These are phyloP conservation scores for Skeletonema tropicum DNA, from an alignment of 108 stramenopile genomes.

Conservation along the genomic window DNA sequence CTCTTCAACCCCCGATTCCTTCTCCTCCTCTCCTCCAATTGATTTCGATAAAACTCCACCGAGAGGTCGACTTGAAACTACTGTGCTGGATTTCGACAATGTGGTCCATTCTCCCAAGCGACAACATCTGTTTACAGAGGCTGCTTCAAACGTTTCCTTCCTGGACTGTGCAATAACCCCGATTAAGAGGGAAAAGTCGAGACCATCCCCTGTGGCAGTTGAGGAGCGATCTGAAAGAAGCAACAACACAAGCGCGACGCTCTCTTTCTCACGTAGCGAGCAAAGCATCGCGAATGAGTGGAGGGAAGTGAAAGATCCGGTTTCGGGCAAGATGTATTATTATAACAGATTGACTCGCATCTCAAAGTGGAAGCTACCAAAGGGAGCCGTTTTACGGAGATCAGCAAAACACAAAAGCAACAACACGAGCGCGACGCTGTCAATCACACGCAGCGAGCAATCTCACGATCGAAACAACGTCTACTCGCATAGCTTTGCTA, in stretches of 20 bases:
- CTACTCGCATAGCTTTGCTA: not conserved
- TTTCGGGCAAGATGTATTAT: constrained; percentile 86
- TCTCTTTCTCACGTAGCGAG: not conserved
- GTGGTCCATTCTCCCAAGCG: not conserved
- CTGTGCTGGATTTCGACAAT: not conserved
- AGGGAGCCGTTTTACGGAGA: constrained; percentile 26
- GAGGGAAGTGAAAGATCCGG: constrained; percentile 78
- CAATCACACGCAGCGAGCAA: too few species aligned
- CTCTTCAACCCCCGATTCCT: not conserved
- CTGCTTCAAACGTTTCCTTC: not conserved
- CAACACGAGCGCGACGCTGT: too few species aligned
- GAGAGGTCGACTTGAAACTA: not conserved
- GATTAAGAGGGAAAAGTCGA: not conserved
- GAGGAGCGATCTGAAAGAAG: not conserved
- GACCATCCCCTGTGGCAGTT: not conserved
- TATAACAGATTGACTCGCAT: constrained; percentile 85
- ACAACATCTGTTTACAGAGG: not conserved
- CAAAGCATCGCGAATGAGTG: constrained; percentile 39
- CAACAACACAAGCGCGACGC: not conserved
- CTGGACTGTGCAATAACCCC: not conserved
- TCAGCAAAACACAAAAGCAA: not conserved
- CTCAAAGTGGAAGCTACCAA: constrained; percentile 89
- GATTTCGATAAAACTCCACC: not conserved
- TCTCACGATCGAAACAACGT: too few species aligned
- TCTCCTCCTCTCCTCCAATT: not conserved